Base-by-base conservation (phyloP, 176 grass and related monocot species). In the Pontederia crassipes region DNA sequence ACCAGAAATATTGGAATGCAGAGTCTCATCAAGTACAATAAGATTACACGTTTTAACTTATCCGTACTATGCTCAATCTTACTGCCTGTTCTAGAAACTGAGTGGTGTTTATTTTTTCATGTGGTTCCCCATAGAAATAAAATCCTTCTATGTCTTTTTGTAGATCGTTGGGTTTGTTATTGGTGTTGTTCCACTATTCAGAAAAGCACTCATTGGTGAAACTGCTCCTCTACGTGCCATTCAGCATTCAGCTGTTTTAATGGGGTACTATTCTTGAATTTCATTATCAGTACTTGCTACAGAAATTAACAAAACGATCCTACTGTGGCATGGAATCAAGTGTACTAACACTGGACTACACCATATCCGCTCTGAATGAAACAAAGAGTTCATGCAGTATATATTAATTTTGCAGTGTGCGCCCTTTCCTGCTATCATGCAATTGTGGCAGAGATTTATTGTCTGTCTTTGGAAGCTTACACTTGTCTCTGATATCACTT, bases 141-240 rank as follows among this genome's bases (percentile, higher is more conserved):
- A 55, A 45, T 14, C 56, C 13, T 49, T 15, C 14, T n/a, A 12
- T 18, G 76, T 46, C 26, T 0, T 48, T 79, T 12, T 70, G 72
- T 72, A 97, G 93, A 76, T 92, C 58, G 29, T 85, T 1, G 87
- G 93, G 11, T 88, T 95, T 73, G 45, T 84, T 57, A 78, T 88
- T 26, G 93, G 93, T 63, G 85, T 76, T 54, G 72, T 52, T 65
- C 85, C 84, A 71, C 68, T 74, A 2, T 74, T 98, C 49, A 82
- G 81, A 67, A 82, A 85, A 68, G 64, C 79, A 48, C 46, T 88
- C 4, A 88, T 92, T 8, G 77, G 81, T 26, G 84, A 98, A 10
- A 57, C 12, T 4, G 84, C 87, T 35, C 81, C 93, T 72, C 87
- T 92, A 49, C 87, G 87, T 59, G 78, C 85, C 16, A 74, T 98